Evolutionary conservation across 192 early-diverging fungal genomes (phyloP).

Genomic region (Rhizoclosmatium sp.): DNA sequence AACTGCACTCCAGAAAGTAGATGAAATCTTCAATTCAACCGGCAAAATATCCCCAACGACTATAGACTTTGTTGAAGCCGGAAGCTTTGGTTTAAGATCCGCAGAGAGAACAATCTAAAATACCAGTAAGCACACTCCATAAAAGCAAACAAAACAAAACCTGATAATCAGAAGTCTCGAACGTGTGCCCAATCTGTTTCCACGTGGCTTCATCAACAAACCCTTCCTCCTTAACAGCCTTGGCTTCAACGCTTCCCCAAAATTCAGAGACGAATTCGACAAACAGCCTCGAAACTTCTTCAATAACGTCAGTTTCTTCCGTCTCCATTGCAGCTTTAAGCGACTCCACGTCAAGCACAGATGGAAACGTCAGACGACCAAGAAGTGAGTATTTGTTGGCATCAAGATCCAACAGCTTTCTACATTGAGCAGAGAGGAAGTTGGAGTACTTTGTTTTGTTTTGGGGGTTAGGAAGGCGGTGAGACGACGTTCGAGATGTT

Average conservation of each 20-base stretch:
- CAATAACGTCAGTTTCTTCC: not conserved
- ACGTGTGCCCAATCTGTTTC: constrained; percentile 45
- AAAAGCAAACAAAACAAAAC: constrained; percentile 46
- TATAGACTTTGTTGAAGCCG: constrained; percentile 42
- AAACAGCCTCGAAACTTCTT: constrained; percentile 1
- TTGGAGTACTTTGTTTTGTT: not conserved
- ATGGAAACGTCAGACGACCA: not conserved
- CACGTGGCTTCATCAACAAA: constrained; percentile 61
- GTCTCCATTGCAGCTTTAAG: not conserved
- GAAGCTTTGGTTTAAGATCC: constrained; percentile 34
- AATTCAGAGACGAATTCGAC: not conserved
- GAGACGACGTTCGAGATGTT: not conserved
- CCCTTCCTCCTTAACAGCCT: constrained; percentile 55
- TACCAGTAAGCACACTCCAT: constrained; percentile 50
- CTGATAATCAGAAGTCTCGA: constrained; percentile 6
- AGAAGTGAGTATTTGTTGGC: not conserved
- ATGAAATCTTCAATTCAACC: constrained; percentile 57
- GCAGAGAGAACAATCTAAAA: constrained; percentile 47
- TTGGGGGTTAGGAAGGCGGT: not conserved
- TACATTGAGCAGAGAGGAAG: not conserved
- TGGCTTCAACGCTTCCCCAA: not conserved
- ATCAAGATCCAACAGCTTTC: not conserved
- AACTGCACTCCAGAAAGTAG: constrained; percentile 36
- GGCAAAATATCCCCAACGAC: constrained; percentile 63
- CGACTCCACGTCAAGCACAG: not conserved